phyloP scores from a whole-genome alignment of 768 basidiomycete genomes.

The Suillus bovinus region DNA sequence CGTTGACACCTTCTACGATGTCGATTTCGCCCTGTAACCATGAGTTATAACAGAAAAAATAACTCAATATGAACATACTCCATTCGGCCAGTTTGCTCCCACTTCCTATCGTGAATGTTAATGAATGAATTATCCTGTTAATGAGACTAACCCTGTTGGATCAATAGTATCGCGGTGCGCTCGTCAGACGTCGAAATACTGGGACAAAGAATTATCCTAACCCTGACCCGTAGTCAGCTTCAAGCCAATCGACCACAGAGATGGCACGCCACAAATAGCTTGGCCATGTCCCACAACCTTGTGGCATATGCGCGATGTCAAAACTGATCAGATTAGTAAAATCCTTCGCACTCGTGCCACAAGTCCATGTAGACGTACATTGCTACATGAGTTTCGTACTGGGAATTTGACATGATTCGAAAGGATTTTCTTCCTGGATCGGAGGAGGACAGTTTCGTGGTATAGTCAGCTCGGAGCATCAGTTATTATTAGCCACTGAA shows the following conservation, averaged over 20 bases:
- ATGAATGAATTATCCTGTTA: background rate
- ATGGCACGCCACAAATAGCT: constrained; percentile 32
- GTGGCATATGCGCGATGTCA: constrained; percentile 39
- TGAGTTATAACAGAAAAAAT: background rate
- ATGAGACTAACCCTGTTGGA: constrained; percentile 24
- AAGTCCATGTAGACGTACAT: constrained; percentile 21
- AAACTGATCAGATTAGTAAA: constrained; percentile 21
- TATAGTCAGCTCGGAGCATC: constrained; percentile 33
- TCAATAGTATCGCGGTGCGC: background rate
- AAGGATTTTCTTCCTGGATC: constrained; percentile 40
- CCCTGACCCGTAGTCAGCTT: constrained; percentile 21
- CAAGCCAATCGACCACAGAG: background rate
- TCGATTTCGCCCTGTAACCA: constrained; percentile 31
- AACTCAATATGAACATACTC: constrained; percentile 4
- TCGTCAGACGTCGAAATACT: constrained; percentile 8
- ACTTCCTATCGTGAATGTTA: constrained; percentile 23
- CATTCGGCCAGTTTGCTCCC: constrained; percentile 22
- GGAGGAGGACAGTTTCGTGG: constrained; percentile 28
- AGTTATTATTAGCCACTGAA: constrained; percentile 46
- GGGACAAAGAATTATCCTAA: constrained; percentile 14
- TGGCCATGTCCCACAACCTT: constrained; percentile 42
- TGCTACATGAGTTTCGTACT: constrained; percentile 35
- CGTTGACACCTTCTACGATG: constrained; percentile 36
- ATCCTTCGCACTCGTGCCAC: background rate
- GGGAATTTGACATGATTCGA: constrained; percentile 31